Conservation (phyloP, 805 yeast species). For the Candida berthetii region DNA sequence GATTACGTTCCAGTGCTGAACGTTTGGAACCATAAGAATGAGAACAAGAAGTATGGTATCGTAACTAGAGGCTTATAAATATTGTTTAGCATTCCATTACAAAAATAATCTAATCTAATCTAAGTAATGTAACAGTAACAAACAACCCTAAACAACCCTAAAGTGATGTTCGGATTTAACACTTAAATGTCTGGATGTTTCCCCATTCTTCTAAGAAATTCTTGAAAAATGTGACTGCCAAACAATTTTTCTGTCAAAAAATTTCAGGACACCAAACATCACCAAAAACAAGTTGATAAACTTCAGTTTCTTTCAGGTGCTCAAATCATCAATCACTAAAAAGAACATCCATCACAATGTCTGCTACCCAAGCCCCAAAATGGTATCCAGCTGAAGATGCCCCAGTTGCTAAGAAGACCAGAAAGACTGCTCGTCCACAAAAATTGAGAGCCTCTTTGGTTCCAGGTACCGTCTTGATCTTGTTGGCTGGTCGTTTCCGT, state of each 20-base stretch:
- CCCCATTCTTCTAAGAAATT: neutral
- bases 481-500: constrained; percentile 99
- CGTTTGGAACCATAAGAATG: constrained; percentile 22
- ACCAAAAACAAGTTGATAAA: neutral
- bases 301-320: too few species aligned
- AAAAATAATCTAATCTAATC: too few species aligned
- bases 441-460: constrained; percentile 92
- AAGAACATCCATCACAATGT: constrained; percentile 8
- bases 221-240: neutral
- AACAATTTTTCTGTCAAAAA: neutral
- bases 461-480: constrained; percentile 96
- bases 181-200: neutral
- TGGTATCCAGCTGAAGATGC: constrained; percentile 94
- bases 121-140: too few species aligned
- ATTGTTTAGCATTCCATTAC: too few species aligned
- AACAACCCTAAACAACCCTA: neutral
- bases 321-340: neutral
- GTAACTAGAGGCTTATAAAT: constrained; percentile 12
- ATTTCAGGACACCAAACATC: neutral
- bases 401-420: constrained; percentile 80
- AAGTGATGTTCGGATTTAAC: neutral
- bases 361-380: constrained; percentile 59
- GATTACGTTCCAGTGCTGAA: constrained; percentile 22
- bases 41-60: constrained; percentile 14
- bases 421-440: constrained; percentile 91